Evolutionary conservation across 1,139 yeast genomes (phyloP), one percentile per base, ranked within the genome.

Genomic region (Pichia sp.): DNA sequence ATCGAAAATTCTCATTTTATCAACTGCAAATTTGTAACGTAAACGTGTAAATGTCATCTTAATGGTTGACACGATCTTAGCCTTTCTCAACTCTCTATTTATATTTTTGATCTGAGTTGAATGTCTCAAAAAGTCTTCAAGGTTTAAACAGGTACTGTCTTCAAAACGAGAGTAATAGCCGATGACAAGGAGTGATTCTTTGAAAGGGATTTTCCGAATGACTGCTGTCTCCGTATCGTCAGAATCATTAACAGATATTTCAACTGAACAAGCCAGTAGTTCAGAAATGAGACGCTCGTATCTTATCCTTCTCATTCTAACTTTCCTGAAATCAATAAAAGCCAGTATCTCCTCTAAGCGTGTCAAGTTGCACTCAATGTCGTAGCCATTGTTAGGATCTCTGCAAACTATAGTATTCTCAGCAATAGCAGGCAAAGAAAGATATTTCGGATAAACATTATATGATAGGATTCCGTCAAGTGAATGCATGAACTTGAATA

Each of bases 131-230:
- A 83, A 87, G 61, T 87, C 93, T 61, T 85, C 85, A 64, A 89
- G 75, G 49, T 85, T 85, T 58, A 86, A 73, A 67, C 93, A 87
- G 58, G 81, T 83, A 48, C 85, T 82, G 46, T 85, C 83, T 63
- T 87, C 81, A 72, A 85, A 85, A 31, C 82, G 74, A 1, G 85
- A 83, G 70, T 89, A 90, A 48, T 88, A 75, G 1, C 97, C 97
- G 47, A 90, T 75, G 62, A 82, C 85, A 45, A 81, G 71, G 47
- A 92, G 69, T 19, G 90, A 70, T 52, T 82, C 75, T n/a, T 80
- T 77, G 68, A 90, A 90, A 6, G 85, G 77, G 19, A 90, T 79
- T 1, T 88, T 89, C 0, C 52, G 45, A n/a, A 56, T 32, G 8
- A 40, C 19, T 2, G 13, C 16, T 7, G 45, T 19, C 61, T 85